A percentile compares a stretch with the other conserved stretches of the same genome.
Conservation (phyloP, 2,329 filamentous ascomycete species). For the Diplodia seriata region DNA sequence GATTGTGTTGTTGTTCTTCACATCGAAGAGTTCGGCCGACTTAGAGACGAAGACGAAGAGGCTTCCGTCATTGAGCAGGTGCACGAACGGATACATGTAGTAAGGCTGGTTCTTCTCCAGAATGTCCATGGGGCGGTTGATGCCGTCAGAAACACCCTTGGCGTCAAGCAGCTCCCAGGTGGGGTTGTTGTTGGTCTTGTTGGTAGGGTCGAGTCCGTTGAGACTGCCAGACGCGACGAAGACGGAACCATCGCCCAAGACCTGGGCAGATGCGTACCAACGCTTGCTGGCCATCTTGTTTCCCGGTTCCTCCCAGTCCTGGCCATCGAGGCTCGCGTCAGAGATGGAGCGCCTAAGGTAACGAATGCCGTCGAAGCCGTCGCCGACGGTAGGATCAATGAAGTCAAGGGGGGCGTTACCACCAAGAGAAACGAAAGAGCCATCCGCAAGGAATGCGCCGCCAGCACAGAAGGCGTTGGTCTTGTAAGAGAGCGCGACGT, state of each 20-base stretch:
- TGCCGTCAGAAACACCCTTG: constrained; percentile 56
- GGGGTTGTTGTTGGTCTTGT: constrained; percentile 66
- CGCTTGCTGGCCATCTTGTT: constrained; percentile 61
- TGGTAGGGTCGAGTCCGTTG: constrained; percentile 64
- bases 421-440: constrained; percentile 61
- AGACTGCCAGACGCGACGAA: constrained; percentile 67
- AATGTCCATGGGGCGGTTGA: constrained; percentile 60
- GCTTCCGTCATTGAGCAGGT: constrained; percentile 63
- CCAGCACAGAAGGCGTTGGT: constrained; percentile 69
- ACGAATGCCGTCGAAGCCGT: constrained; percentile 66
- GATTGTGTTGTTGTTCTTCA: constrained; percentile 53
- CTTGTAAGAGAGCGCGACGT: constrained; percentile 57
- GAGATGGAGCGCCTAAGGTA: constrained; percentile 58
- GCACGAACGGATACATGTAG: constrained; percentile 70
- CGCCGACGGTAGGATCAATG: constrained; percentile 64
- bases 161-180: constrained; percentile 66
- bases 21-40: constrained; percentile 63
- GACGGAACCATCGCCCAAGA: constrained; percentile 62
- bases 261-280: constrained; percentile 69
- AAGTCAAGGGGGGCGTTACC: constrained; percentile 64
- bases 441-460: constrained; percentile 65
- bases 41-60: constrained; percentile 65
- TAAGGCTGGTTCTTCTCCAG: constrained; percentile 66
- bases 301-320: constrained; percentile 63
- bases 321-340: constrained; percentile 55